phyloP scores from a whole-genome alignment of 257 asterid species.

The Fraxinus americana region DNA sequence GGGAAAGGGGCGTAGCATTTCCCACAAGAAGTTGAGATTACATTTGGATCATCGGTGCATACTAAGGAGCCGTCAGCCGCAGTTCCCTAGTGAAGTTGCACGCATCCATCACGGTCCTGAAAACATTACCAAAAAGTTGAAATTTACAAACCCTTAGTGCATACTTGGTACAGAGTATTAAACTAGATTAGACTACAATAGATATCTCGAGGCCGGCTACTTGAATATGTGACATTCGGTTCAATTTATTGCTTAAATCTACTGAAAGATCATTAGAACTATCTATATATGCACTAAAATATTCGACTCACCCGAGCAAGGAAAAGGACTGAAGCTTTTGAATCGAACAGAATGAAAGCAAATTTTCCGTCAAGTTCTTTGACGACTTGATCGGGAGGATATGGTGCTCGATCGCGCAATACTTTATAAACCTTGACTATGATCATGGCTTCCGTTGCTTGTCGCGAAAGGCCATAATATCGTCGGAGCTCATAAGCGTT shows the following conservation, averaged over 20 bases:
- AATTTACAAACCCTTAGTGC: neutral
- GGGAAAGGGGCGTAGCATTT: constrained; percentile 39
- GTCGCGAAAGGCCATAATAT: constrained; percentile 58
- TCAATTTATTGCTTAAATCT: neutral
- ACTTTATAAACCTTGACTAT: constrained; percentile 61
- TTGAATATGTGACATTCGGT: no score
- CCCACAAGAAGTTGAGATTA: constrained; percentile 57
- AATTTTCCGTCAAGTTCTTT: constrained; percentile 61
- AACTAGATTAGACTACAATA: neutral
- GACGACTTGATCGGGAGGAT: constrained; percentile 70
- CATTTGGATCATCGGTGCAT: constrained; percentile 61
- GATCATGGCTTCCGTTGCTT: constrained; percentile 60
- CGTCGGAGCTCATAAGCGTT: constrained; percentile 51
- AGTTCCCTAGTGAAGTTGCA: constrained; percentile 71
- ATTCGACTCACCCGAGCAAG: constrained; percentile 53
- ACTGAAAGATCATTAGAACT: no score
- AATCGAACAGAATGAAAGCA: constrained; percentile 62
- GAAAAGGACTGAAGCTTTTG: constrained; percentile 51
- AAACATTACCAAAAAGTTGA: neutral
- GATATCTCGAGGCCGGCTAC: neutral
- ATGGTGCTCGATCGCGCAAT: constrained; percentile 63
- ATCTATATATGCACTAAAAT: neutral
- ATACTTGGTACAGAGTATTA: neutral
- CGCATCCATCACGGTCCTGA: constrained; percentile 64
- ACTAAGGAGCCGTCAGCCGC: constrained; percentile 67